Evolutionary conservation across 2,329 filamentous ascomycete genomes (phyloP).

Genomic region (Alternaria longipes): DNA sequence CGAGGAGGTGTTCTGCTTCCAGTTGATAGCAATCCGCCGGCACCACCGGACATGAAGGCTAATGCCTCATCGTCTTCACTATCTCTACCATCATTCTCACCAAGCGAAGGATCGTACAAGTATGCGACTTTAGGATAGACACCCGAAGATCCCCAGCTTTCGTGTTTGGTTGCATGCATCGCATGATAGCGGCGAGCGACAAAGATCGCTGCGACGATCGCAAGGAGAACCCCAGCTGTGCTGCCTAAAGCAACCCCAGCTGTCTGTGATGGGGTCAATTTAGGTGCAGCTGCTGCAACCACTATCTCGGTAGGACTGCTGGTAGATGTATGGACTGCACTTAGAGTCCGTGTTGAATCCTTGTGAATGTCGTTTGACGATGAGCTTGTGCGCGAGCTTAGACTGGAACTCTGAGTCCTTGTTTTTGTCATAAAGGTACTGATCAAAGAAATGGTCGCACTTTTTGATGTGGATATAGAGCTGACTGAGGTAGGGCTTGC

Average conservation of each 20-base stretch:
- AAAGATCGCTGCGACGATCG: slow-evolving; percentile 45
- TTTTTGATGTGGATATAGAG: not conserved
- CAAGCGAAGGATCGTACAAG: slow-evolving; percentile 43
- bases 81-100: slow-evolving; percentile 8
- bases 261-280: slow-evolving; percentile 42
- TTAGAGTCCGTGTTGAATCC: not conserved
- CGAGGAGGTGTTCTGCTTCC: slow-evolving; percentile 5
- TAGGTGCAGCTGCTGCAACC: slow-evolving; percentile 24
- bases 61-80: slow-evolving; percentile 29
- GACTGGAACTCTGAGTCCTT: not conserved
- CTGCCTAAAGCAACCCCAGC: slow-evolving; percentile 49
- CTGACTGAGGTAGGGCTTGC: not conserved
- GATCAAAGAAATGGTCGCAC: no score
- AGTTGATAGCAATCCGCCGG: slow-evolving; percentile 13
- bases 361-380: not conserved
- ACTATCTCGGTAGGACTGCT: slow-evolving; percentile 21
- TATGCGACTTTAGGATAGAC: slow-evolving; percentile 47
- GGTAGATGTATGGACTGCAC: slow-evolving; percentile 17
- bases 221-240: slow-evolving; percentile 45
- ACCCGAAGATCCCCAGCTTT: slow-evolving; percentile 26
- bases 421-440: slow-evolving; percentile 5
- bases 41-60: slow-evolving; percentile 37
- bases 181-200: slow-evolving; percentile 44
- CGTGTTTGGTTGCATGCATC: slow-evolving; percentile 30
- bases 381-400: not conserved